Conservation (phyloP, 2,329 filamentous ascomycete species). For the Ceratocystis smalleyi region DNA sequence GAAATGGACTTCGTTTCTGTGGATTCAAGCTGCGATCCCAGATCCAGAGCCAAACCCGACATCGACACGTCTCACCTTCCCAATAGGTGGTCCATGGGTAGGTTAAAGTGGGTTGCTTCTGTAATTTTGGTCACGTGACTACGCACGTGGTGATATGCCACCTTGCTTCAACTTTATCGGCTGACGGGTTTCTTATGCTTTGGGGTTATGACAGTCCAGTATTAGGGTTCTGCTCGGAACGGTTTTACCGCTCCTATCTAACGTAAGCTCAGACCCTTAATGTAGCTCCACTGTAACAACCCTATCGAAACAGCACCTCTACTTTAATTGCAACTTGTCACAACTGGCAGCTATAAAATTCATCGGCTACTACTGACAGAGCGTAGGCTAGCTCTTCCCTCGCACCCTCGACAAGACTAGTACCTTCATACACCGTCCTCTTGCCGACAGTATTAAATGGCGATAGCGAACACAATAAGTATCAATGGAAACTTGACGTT, state of each 20-base stretch:
- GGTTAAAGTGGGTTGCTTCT: neutral
- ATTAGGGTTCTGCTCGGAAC: no score
- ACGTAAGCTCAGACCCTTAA: neutral
- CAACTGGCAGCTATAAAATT: neutral
- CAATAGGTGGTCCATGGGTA: neutral
- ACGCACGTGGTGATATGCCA: neutral
- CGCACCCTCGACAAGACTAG: neutral
- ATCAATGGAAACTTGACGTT: no score
- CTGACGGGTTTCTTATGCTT: no score
- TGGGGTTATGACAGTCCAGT: neutral
- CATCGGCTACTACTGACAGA: neutral
- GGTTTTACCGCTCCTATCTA: no score
- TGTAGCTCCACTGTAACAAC: neutral
- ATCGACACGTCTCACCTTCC: constrained; percentile 17
- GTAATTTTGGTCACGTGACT: constrained; percentile 3
- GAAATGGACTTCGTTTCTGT: constrained; percentile 6
- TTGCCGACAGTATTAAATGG: neutral
- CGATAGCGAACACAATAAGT: neutral
- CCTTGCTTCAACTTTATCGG: neutral
- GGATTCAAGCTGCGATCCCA: constrained; percentile 12
- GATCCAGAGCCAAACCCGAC: constrained; percentile 5
- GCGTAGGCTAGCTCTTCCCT: neutral
- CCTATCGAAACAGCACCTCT: neutral
- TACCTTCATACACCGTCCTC: neutral
- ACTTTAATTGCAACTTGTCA: no score